Conservation (phyloP, 768 basidiomycete genomes). For the Phallus indusiatus region DNA sequence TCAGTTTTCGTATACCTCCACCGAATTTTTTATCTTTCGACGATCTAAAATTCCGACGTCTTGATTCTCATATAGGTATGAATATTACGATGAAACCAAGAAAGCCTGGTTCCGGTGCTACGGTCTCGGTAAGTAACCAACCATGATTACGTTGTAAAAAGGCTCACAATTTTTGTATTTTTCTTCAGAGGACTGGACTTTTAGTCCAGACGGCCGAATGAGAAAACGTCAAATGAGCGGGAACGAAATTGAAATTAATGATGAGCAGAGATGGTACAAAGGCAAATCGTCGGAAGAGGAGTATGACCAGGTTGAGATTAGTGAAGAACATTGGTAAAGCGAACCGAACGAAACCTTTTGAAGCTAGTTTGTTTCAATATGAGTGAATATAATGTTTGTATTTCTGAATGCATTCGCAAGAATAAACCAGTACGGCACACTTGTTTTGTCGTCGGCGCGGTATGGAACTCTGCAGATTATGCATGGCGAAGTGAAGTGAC, state of each 20-base stretch:
- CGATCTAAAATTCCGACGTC: no score
- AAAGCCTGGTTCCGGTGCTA: constrained; percentile 38
- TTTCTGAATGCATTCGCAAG: no score
- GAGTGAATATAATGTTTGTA: no score
- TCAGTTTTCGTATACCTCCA: background rate
- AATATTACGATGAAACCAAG: constrained; percentile 25
- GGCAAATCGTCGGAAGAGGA: constrained; percentile 27
- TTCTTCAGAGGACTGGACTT: constrained; percentile 42
- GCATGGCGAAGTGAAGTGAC: no score
- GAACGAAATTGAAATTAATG: constrained; percentile 35
- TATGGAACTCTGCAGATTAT: no score
- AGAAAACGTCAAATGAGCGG: constrained; percentile 43
- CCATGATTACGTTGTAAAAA: background rate
- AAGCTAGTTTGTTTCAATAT: no score
- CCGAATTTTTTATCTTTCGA: no score
- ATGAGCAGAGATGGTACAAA: constrained; percentile 44
- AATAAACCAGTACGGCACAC: no score
- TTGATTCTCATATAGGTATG: no score
- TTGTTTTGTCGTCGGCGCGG: no score
- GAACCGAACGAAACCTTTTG: no score
- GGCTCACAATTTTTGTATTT: constrained; percentile 8
- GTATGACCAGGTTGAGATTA: constrained; percentile 29
- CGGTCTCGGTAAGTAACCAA: constrained; percentile 29
- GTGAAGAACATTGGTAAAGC: constrained; percentile 26
- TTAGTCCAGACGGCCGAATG: constrained; percentile 41